phyloP scores from a whole-genome alignment of 208 protist genomes.

The Leishmania tropica region DNA sequence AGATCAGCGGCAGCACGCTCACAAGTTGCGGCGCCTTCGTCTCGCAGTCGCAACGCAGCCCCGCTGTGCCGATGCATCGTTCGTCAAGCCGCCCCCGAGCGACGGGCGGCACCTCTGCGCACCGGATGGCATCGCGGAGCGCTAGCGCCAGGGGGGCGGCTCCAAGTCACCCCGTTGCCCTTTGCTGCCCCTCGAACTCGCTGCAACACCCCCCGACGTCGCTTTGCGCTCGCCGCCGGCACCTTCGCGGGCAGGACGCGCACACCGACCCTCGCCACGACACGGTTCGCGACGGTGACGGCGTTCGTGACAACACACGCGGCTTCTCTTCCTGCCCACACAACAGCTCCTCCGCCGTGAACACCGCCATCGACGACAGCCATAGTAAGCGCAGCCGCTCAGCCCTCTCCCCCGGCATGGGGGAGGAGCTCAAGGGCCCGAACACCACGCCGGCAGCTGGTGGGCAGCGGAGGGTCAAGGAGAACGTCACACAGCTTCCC shows the following conservation, averaged over 20 bases:
- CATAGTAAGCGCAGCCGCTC: conserved; percentile 23
- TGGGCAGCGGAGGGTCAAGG: not conserved
- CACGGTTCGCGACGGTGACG: conserved; percentile 16
- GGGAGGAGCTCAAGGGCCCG: conserved; percentile 5
- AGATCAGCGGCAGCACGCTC: not conserved
- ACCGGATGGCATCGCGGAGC: not conserved
- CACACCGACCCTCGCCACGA: conserved; percentile 1
- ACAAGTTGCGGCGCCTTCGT: conserved; percentile 3
- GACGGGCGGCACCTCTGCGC: not conserved
- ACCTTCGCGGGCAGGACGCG: not conserved
- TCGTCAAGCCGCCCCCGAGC: conserved; percentile 1
- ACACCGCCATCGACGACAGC: conserved; percentile 18
- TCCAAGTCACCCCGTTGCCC: not conserved
- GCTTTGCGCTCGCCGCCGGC: conserved; percentile 6
- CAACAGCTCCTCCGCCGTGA: conserved; percentile 26
- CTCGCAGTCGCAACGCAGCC: conserved; percentile 5
- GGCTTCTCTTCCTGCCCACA: conserved; percentile 20
- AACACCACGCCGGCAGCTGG: not conserved
- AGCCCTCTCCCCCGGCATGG: not conserved
- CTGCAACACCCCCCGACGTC: conserved; percentile 3
- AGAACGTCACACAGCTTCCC: not conserved
- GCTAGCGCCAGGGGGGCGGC: not conserved
- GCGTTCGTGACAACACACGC: conserved; percentile 12
- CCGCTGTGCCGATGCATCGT: not conserved
- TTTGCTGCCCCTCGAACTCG: conserved; percentile 10